These are phyloP conservation scores for Sanghuangporus baumii DNA, from an alignment of 1,284 basidiomycete species.

Conservation along the genomic window DNA sequence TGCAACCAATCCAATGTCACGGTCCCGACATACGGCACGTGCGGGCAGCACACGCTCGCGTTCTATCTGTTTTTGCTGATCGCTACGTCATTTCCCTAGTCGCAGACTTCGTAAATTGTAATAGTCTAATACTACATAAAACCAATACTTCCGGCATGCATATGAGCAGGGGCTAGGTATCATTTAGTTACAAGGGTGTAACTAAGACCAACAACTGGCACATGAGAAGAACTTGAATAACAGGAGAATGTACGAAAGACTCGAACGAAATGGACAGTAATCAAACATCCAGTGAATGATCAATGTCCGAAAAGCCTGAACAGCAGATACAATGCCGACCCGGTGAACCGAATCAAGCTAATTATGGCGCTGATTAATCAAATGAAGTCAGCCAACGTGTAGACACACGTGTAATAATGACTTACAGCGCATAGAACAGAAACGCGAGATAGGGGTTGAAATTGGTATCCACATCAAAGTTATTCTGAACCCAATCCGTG, in stretches of 20 bases:
- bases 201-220: neutral
- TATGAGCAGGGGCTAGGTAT: neutral
- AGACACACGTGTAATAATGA: neutral
- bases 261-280: neutral
- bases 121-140: constrained; percentile 1
- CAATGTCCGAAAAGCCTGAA: constrained; percentile 60
- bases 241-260: neutral
- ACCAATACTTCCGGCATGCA: neutral
- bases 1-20: no score
- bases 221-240: neutral
- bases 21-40: neutral
- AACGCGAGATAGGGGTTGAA: constrained; percentile 87
- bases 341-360: constrained; percentile 72
- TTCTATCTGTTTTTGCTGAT: neutral
- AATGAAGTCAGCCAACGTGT: constrained; percentile 6
- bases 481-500: constrained; percentile 51
- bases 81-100: neutral
- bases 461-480: constrained; percentile 41
- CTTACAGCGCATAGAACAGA: constrained; percentile 77
- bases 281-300: constrained; percentile 12
- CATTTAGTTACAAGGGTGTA: neutral
- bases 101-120: neutral
- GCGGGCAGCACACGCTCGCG: neutral
- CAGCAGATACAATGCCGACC: constrained; percentile 73
- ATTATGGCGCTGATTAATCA: constrained; percentile 56